Evolutionary conservation across 352 stramenopile genomes (phyloP).

Genomic region (Lagenidium giganteum): DNA sequence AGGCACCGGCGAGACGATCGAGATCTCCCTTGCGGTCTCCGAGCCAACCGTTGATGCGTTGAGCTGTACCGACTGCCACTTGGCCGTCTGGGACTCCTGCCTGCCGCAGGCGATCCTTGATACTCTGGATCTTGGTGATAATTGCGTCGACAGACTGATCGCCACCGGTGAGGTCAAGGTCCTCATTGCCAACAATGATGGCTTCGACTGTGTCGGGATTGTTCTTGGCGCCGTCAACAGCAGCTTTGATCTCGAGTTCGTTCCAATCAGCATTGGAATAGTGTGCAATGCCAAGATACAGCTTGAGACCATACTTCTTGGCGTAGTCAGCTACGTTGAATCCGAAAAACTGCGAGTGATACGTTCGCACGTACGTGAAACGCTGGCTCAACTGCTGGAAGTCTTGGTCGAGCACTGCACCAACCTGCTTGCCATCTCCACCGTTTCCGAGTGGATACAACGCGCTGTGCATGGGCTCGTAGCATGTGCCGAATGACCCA

Average conservation of each 20-base stretch:
- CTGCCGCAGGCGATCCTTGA: conserved; percentile 7
- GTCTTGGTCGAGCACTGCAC: conserved; percentile 20
- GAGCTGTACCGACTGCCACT: conserved; percentile 23
- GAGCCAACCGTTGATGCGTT: conserved; percentile 26
- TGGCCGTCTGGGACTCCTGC: conserved; percentile 1
- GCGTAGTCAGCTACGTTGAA: conserved; percentile 20
- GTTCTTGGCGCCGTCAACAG: conserved; percentile 13
- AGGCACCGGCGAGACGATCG: conserved; percentile 8
- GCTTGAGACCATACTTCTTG: conserved; percentile 16
- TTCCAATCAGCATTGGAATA: conserved; percentile 26
- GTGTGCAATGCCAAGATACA: conserved; percentile 23
- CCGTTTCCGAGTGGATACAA: conserved; percentile 17
- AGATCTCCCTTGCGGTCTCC: conserved; percentile 1
- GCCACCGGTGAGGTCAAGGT: conserved; percentile 15
- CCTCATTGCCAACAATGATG: conserved; percentile 31
- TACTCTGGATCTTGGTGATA: conserved; percentile 6
- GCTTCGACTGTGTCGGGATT: conserved; percentile 22
- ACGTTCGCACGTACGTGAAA: conserved; percentile 26
- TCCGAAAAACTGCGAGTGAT: conserved; percentile 28
- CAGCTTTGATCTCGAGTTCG: conserved; percentile 18
- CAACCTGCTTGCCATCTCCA: conserved; percentile 5
- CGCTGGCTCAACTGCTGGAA: conserved; percentile 19
- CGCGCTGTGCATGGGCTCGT: conserved; percentile 18
- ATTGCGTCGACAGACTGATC: conserved; percentile 11
- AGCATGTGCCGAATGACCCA: conserved; percentile 19